phyloP scores from a whole-genome alignment of 2,329 filamentous ascomycete species.

The Colletotrichum noveboracense region DNA sequence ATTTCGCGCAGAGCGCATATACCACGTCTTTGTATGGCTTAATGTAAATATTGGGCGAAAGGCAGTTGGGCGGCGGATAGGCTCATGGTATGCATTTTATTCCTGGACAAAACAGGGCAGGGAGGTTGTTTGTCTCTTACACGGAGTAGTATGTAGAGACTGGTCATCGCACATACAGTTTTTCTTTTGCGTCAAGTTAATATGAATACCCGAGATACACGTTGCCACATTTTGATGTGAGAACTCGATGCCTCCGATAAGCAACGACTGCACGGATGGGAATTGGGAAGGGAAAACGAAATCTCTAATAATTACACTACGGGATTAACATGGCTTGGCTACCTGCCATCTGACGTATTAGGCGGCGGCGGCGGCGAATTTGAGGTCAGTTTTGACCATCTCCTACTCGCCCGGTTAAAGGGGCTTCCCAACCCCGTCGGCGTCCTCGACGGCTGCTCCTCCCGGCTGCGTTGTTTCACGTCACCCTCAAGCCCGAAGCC shows the following conservation, averaged over 20 bases:
- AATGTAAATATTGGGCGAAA: conserved; percentile 12
- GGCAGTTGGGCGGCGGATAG: background rate
- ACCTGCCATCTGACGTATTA: background rate
- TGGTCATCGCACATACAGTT: background rate
- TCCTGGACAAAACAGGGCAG: background rate
- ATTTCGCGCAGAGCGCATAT: conserved; percentile 14
- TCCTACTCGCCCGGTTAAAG: conserved; percentile 1
- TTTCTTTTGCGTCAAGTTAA: background rate
- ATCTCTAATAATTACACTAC: background rate
- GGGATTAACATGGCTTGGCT: background rate
- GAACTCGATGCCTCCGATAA: background rate
- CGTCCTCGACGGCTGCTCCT: conserved; percentile 1
- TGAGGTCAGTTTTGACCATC: conserved; percentile 7
- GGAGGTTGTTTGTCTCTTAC: background rate
- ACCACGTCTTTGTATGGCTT: conserved; percentile 19
- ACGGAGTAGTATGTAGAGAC: background rate
- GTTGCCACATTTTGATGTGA: background rate
- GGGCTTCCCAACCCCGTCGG: conserved; percentile 9
- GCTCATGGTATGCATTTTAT: background rate
- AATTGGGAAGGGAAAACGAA: background rate
- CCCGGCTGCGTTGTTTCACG: conserved; percentile 23
- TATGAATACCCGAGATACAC: background rate
- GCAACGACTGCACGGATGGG: background rate
- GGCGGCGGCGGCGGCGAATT: background rate
- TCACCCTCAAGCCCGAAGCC: conserved; percentile 36